Base-by-base conservation (phyloP, 345 rosid species). In the Ailanthus altissimus region DNA sequence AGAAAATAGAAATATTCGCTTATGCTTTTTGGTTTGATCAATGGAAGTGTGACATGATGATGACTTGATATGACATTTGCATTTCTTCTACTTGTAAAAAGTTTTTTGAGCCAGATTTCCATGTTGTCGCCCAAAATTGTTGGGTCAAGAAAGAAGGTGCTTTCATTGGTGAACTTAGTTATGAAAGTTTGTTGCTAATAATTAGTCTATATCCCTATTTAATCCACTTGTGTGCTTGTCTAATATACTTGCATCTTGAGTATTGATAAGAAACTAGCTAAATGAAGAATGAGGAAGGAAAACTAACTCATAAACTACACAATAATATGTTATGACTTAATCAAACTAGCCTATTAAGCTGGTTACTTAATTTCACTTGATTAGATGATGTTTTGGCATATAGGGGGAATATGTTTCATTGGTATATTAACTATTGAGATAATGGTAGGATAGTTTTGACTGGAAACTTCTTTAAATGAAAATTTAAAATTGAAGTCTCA, bases 101-200 rank as follows among this genome's bases (percentile, higher is more conserved):
- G 81, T 78, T 54, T 26, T 25, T 77, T 93, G 88, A 85, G 86
- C 78, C 93, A 66, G 93, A 91, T 72, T 91, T 95, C 51, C 86
- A 86, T 76, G 97, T 93, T 54, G 94, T 96, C 13, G 98, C 98
- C 0, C 98, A 93, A 76, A 94, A 94, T 85, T 94, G 97, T 71
- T 94, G 97, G 98, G 94, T 94, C 51, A 88, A 88, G 81, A 94
- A 94, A 64, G 98, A 98, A 49, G 98, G 97, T 81, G 98, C 98
- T 72, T 94, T 78, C 91, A 94, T 98, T 0, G 98, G 98, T 58
- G 98, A 94, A 77, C 86, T 94, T 71, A 93, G 98, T 97, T 93
- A 80, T 32, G 74, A 13, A 11, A 0, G 25, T 32, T 57, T 36
- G 6, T 8, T 59, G 20, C 45, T 18, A 25, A 25, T 23, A 42